Evolutionary conservation across 352 stramenopile species (phyloP), one percentile per base, ranked within the genome.

Genomic region (Globisporangium paddicum): DNA sequence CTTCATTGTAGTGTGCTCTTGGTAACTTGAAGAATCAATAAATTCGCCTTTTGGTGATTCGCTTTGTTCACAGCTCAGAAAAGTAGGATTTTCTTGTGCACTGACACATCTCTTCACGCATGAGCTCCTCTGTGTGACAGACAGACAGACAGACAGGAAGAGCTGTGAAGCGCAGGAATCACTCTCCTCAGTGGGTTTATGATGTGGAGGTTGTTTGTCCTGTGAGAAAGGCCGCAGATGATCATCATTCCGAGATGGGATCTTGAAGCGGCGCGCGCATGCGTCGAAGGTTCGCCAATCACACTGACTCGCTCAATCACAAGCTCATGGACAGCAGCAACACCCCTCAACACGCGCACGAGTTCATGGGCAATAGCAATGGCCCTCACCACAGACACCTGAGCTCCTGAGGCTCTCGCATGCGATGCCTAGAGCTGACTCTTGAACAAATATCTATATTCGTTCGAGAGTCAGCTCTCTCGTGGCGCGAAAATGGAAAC

Each of bases 401-500:
- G n/a, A n/a, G n/a, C n/a, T n/a, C n/a, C n/a, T n/a, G n/a, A n/a
- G n/a, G n/a, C n/a, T n/a, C n/a, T n/a, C 23, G 14, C 10, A 38
- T 14, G 46, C 46, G 46, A 53, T 53, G 26, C 11, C 26, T 26
- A 53, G 46, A 26, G 26, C 9, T 18, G 25, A 53, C 38, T 53
- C 16, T 10, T 23, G 32, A 49, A 49, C 7, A 51, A 51, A 34
- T n/a, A n/a, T 18, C 44, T 13, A 49, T 21, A 30, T 25, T 7
- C 25, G n/a, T 25, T 19, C 11, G 46, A 32, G 25, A 52, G 46
- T 37, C 46, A 25, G 46, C 30, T 14, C 25, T 14, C 46, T 21
- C 28, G 37, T 32, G n/a, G 16, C 46, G 28, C 26, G 26, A 53
- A 53, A 38, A 53, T 53, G 46, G 46, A 53, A 53, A 53, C 46